Percentiles rank a stretch among this genome's conserved stretches.
These are phyloP conservation scores for Pestalotiopsis sp. DNA, from an alignment of 2,329 filamentous ascomycete species.

Conservation along the genomic window DNA sequence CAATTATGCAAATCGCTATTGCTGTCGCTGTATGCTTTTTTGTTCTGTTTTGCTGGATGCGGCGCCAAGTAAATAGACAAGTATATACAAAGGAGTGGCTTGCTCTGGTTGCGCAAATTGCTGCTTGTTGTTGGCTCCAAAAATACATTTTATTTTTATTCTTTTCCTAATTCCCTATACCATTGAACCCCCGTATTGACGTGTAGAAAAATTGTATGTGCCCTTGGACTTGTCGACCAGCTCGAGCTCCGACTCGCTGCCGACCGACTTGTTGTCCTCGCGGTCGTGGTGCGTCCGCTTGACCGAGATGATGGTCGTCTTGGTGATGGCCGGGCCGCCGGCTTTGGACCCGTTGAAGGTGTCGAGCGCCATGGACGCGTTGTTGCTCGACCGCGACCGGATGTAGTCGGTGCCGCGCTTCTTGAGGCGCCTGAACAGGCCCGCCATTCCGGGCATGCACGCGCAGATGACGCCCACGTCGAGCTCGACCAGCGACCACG, in stretches of 20 bases:
- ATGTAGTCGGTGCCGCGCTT: conserved; percentile 21
- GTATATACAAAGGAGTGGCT: background rate
- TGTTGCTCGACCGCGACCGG: conserved; percentile 15
- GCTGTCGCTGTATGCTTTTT: background rate
- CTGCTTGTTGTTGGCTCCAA: background rate
- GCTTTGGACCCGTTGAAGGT: background rate
- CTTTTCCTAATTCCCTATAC: background rate
- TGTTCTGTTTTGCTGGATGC: background rate
- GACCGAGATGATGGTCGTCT: conserved; percentile 16
- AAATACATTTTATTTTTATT: background rate
- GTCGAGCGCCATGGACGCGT: conserved; percentile 7
- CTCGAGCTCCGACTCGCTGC: conserved; percentile 14
- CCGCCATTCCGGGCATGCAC: conserved; percentile 17
- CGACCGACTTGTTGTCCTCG: background rate
- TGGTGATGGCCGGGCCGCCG: conserved; percentile 12
- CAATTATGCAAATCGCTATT: background rate
- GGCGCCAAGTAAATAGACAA: background rate
- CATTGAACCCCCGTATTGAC: background rate
- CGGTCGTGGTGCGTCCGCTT: conserved; percentile 9
- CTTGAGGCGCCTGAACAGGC: conserved; percentile 17
- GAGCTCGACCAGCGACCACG: conserved; percentile 16
- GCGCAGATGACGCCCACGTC: conserved; percentile 18
- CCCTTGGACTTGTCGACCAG: conserved; percentile 12
- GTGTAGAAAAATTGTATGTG: background rate
- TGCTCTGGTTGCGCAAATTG: background rate